These are phyloP conservation scores for Verticillium isaacii DNA, from an alignment of 2,329 filamentous ascomycete species.

Conservation along the genomic window DNA sequence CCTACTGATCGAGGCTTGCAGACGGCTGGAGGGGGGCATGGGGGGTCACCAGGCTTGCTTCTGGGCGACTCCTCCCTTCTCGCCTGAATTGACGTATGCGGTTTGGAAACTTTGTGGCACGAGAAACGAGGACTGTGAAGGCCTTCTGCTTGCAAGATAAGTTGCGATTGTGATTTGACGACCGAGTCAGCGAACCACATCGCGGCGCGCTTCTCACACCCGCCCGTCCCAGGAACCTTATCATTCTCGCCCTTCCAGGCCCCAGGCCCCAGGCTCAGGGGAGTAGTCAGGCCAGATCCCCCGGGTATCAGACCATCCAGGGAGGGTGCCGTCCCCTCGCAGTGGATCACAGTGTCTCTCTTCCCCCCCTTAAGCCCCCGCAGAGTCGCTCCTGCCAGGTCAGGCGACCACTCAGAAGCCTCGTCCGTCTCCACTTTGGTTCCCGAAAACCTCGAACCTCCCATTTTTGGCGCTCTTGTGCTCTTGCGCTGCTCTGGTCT, in stretches of 20 bases:
- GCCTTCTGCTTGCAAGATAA: too few relatives aligned
- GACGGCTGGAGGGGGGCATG: not conserved
- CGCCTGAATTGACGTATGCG: too few relatives aligned
- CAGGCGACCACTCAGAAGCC: not conserved
- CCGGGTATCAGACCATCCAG: not conserved
- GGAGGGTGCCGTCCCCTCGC: not conserved
- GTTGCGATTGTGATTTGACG: too few relatives aligned
- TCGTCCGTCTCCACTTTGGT: not conserved
- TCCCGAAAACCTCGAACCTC: slow-evolving; percentile 4
- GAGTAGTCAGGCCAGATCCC: not conserved
- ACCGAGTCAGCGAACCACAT: too few relatives aligned
- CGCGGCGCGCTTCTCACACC: too few relatives aligned
- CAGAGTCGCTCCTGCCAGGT: not conserved
- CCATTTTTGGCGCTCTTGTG: not conserved
- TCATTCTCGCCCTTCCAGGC: not conserved
- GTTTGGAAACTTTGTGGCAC: too few relatives aligned
- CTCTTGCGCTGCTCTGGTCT: not conserved
- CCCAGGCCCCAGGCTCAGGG: not conserved
- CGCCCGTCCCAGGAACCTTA: too few relatives aligned
- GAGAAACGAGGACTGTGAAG: too few relatives aligned
- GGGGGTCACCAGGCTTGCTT: not conserved
- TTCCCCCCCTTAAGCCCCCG: slow-evolving; percentile 1
- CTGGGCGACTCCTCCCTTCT: not conserved
- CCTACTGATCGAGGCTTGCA: not conserved
- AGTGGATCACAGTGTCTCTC: not conserved